Evolutionary conservation across 1,139 yeast species (phyloP).

Genomic region (Wickerhamomyces sp.): DNA sequence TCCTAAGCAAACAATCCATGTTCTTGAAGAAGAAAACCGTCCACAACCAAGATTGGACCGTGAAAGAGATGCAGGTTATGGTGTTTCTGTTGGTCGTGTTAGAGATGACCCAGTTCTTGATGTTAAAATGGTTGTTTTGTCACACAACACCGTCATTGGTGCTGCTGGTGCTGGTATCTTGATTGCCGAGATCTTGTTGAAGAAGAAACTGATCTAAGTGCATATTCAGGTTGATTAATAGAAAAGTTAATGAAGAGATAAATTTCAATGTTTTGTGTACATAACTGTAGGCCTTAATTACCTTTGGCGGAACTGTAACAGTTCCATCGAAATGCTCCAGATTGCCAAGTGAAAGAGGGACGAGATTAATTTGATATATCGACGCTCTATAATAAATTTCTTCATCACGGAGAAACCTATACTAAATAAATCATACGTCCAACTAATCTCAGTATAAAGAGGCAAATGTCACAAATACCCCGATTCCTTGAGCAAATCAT

Average conservation of each 20-base stretch:
- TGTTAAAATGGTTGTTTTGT: constrained; percentile 90
- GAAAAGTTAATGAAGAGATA: constrained; percentile 1
- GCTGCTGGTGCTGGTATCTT: constrained; percentile 99
- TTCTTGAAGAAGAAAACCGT: constrained; percentile 84
- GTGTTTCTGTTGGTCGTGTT: constrained; percentile 92
- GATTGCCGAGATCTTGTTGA: constrained; percentile 85
- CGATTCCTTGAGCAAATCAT: constrained; percentile 19
- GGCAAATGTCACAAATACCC: not conserved
- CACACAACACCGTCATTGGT: constrained; percentile 96
- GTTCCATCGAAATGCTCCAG: no score
- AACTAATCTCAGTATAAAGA: no score
- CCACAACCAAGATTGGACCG: constrained; percentile 99
- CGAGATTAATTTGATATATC: no score
- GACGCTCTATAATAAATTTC: no score
- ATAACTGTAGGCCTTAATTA: no score
- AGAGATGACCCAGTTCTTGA: constrained; percentile 93
- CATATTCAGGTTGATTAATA: not conserved
- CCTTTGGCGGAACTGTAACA: no score
- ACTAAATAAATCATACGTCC: no score
- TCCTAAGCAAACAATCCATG: constrained; percentile 88
- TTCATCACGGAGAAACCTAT: no score
- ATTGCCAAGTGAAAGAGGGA: no score
- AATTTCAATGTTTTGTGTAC: no score
- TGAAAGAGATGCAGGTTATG: constrained; percentile 90
- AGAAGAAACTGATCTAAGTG: constrained; percentile 63